Conservation (phyloP, 495 filamentous ascomycete genomes). For the Aspergillus bertholletiae region DNA sequence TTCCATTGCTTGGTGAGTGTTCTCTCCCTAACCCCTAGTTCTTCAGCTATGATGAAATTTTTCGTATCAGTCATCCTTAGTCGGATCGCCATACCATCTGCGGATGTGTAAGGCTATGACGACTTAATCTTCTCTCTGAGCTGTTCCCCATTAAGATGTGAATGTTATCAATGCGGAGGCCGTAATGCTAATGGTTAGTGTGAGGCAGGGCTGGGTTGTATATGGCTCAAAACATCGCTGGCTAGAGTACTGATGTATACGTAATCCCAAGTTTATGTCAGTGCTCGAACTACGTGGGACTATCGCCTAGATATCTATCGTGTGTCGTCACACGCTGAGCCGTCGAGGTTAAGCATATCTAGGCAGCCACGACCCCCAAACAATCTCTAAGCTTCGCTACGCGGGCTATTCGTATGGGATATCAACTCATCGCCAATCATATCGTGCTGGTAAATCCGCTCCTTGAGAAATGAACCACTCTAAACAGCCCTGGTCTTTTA, state of each 20-base stretch:
- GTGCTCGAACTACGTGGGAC: neutral
- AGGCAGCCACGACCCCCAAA: neutral
- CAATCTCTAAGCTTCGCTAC: neutral
- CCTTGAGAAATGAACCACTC: neutral
- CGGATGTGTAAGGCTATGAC: slow-evolving; percentile 37
- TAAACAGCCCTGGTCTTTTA: no score
- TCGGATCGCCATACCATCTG: slow-evolving; percentile 43
- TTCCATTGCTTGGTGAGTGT: slow-evolving; percentile 6
- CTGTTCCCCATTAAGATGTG: neutral
- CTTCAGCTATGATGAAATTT: slow-evolving; percentile 34
- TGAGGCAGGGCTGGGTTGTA: neutral
- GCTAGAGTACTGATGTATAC: neutral
- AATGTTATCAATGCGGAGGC: neutral
- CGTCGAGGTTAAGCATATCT: neutral
- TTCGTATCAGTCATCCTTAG: slow-evolving; percentile 45
- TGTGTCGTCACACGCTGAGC: neutral
- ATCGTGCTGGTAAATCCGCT: neutral
- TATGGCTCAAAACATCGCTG: neutral
- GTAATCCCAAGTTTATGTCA: no score
- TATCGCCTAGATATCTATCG: neutral
- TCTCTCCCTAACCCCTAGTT: neutral
- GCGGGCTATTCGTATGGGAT: neutral
- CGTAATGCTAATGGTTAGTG: neutral
- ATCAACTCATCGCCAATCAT: neutral
- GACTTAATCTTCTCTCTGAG: slow-evolving; percentile 40